Conservation (phyloP, 225 moss, liverwort and hornwort genomes). For the Bryoerythrophyllum caledonicum region DNA sequence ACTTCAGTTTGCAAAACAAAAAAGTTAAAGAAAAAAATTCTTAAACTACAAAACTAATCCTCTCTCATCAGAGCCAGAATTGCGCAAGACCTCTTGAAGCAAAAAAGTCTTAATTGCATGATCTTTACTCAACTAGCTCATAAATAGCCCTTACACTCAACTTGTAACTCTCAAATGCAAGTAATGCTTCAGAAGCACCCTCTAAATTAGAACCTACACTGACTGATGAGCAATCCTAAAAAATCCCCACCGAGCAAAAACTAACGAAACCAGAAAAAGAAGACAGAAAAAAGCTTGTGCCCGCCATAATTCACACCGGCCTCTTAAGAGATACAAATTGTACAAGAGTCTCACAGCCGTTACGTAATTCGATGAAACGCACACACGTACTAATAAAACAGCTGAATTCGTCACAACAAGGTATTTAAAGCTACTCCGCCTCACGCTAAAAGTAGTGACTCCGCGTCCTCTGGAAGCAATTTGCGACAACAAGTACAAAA, state of each 20-base stretch:
- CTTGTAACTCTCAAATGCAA: background rate
- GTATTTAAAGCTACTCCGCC: background rate
- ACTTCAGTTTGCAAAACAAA: background rate
- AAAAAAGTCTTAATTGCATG: background rate
- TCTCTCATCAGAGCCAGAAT: background rate
- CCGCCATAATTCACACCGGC: background rate
- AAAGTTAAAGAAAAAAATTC: too few species aligned
- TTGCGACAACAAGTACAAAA: background rate
- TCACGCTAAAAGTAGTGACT: background rate
- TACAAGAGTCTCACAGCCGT: constrained; percentile 19
- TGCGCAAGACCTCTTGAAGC: background rate
- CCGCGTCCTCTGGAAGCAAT: background rate
- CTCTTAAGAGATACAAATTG: background rate
- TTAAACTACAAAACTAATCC: background rate
- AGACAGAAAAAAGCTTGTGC: background rate
- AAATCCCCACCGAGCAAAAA: background rate
- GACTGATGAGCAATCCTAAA: background rate
- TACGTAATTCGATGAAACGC: constrained; percentile 5
- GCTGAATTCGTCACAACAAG: background rate
- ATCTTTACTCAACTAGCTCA: background rate
- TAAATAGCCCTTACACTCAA: background rate
- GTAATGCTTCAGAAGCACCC: background rate
- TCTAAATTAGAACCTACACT: background rate
- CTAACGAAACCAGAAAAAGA: background rate
- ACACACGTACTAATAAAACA: background rate